Evolutionary conservation across 257 asterid genomes (phyloP).

Genomic region (Salvia hispanica): DNA sequence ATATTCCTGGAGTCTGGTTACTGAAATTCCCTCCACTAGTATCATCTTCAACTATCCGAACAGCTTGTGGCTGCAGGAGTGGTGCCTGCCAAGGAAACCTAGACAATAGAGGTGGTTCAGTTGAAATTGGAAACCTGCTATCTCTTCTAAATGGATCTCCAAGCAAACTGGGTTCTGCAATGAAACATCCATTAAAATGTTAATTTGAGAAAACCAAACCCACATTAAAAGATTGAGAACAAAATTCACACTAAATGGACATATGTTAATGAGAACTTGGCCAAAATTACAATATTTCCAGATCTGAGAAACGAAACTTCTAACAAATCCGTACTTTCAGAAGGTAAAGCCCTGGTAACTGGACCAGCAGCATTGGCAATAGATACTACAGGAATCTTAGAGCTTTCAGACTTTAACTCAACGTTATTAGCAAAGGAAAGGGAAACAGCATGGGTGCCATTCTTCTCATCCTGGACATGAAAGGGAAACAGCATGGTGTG

Average conservation of each 20-base stretch:
- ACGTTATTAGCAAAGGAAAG: conserved; percentile 43
- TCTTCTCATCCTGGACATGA: conserved; percentile 69
- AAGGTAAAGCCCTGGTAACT: conserved; percentile 52
- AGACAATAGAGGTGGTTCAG: conserved; percentile 63
- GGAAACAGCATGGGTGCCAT: conserved; percentile 41
- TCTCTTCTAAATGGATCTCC: conserved; percentile 83
- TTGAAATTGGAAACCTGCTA: conserved; percentile 50
- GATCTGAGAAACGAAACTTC: conserved; percentile 1
- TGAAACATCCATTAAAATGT: conserved; percentile 16
- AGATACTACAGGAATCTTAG: conserved; percentile 50
- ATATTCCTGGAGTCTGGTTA: conserved; percentile 46
- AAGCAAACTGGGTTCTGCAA: conserved; percentile 80
- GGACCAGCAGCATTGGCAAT: conserved; percentile 53
- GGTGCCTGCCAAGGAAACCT: conserved; percentile 65
- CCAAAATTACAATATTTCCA: conserved; percentile 16
- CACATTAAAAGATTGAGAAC: conserved; percentile 14
- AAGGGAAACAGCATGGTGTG: neutral
- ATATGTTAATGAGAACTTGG: neutral
- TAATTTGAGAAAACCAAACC: conserved; percentile 12
- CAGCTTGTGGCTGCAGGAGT: conserved; percentile 58
- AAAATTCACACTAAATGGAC: neutral
- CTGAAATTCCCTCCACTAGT: conserved; percentile 42
- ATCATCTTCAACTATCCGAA: conserved; percentile 67
- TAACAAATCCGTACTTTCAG: conserved; percentile 63
- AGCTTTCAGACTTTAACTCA: conserved; percentile 61